Evolutionary conservation across 148 eudicot genomes (phyloP), one percentile per base, ranked within the genome.

Genomic region (Polygonum maritimum): DNA sequence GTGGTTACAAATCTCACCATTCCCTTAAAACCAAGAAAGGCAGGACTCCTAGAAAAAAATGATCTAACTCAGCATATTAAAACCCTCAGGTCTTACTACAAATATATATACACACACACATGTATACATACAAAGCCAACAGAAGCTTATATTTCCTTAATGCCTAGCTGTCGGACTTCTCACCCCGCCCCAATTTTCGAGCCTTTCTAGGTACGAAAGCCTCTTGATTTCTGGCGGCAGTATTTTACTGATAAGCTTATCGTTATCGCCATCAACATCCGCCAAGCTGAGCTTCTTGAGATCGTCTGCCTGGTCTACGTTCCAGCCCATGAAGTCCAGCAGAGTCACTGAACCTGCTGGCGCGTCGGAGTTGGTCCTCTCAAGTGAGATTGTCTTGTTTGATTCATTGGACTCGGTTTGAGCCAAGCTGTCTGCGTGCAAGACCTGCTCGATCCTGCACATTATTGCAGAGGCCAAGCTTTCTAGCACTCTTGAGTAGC

Each of bases 401-500:
- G 40, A 60, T 76, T 47, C 65, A 0, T 18, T 18, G 14, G 87
- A 72, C 62, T 82, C 79, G 67, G 79, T 81, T 63, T 71, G 85
- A 49, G 85, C 74, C 18, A 75, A 52, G 35, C 69, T n/a, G 40
- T 89, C 92, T 0, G 87, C 90, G 2, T 82, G 78, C 31, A 82
- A 77, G 0, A 89, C 90, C 40, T 89, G 88, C 47, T 89, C 92
- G 40, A 89, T 84, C 22, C 90, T 77, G 14, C 87, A 83, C 81
- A 85, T 74, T 6, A 89, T 86, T 5, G 83, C 86, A 73, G 76
- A 75, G 9, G 92, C 92, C 72, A 83, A 65, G 75, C 85, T 85
- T 71, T 88, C 91, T 38, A 88, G 78, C 65, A 86, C 84, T 58
- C 91, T 78, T 60, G 91, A 88, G 74, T 89, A 89, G 86, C 92